Conservation (phyloP, 139 green algal genomes). For the Haematococcus lacustris region DNA sequence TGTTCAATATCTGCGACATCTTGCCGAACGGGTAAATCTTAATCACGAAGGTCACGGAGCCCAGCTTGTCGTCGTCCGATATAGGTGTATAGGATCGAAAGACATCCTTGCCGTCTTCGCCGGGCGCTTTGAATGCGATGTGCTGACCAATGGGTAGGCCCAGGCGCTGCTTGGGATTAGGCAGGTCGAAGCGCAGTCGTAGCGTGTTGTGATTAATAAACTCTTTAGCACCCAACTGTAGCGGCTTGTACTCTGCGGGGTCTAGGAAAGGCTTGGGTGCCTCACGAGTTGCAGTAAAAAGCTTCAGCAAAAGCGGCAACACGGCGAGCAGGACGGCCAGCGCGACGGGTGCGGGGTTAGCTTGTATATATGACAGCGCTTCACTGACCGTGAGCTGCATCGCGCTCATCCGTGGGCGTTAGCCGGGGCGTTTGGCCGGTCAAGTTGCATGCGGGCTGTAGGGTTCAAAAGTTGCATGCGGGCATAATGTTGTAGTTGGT, state of each 20-base stretch:
- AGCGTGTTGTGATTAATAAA: constrained; percentile 62
- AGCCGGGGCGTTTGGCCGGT: too few species aligned
- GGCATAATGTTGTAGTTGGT: too few species aligned
- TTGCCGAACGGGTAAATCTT: constrained; percentile 84
- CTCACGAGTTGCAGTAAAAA: too few species aligned
- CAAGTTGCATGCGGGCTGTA: too few species aligned
- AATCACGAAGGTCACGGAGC: constrained; percentile 79
- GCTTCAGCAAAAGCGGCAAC: too few species aligned
- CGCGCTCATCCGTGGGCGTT: too few species aligned
- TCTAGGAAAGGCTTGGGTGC: constrained; percentile 51
- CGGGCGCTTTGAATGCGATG: constrained; percentile 59
- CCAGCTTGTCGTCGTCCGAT: constrained; percentile 45
- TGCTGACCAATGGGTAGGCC: constrained; percentile 81
- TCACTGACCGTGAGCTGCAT: too few species aligned
- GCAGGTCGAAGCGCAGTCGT: constrained; percentile 60
- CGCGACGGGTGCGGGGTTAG: too few species aligned
- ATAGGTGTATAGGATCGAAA: constrained; percentile 74
- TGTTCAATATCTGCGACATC: constrained; percentile 80
- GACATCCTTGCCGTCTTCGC: constrained; percentile 51
- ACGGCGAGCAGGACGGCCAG: too few species aligned
- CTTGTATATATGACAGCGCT: too few species aligned
- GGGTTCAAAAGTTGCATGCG: too few species aligned
- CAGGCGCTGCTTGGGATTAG: constrained; percentile 46
- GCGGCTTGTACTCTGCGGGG: constrained; percentile 33
- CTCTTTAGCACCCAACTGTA: constrained; percentile 32